phyloP scores from a whole-genome alignment of 805 yeast species.

The Starmera caribaea region DNA sequence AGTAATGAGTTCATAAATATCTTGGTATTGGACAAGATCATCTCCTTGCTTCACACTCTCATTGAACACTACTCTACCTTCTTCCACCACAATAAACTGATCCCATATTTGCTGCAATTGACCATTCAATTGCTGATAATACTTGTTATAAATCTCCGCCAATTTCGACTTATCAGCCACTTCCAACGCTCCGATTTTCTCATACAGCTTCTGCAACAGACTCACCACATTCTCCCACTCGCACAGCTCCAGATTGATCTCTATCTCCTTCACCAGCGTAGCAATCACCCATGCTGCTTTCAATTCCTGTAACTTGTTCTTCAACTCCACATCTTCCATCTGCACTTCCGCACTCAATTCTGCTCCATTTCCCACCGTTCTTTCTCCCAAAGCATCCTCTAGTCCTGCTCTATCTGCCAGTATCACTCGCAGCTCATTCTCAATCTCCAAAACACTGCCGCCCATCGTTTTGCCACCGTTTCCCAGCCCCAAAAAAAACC shows the following conservation, averaged over 20 bases:
- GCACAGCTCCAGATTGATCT: slow-evolving; percentile 13
- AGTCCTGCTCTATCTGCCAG: no score
- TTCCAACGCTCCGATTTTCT: slow-evolving; percentile 2
- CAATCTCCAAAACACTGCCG: no score
- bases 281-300: slow-evolving; percentile 16
- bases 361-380: no score
- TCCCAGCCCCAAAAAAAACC: no score
- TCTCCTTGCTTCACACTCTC: slow-evolving; percentile 13
- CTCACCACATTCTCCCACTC: slow-evolving; percentile 16
- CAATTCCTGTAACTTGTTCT: slow-evolving; percentile 9
- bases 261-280: slow-evolving; percentile 15
- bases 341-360: no score
- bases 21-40: slow-evolving; percentile 5
- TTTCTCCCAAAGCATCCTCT: no score
- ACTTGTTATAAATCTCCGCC: not conserved
- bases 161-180: slow-evolving; percentile 1
- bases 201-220: slow-evolving; percentile 9
- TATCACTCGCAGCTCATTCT: no score
- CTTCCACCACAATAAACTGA: slow-evolving; percentile 4
- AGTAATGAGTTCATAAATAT: slow-evolving; percentile 5
- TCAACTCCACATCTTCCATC: slow-evolving; percentile 8
- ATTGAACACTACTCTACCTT: slow-evolving; percentile 6
- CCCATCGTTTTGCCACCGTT: no score
- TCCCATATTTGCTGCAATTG: slow-evolving; percentile 8
- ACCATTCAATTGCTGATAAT: slow-evolving; percentile 2